phyloP scores from a whole-genome alignment of 1,284 basidiomycete genomes.

The Cutaneotrichosporon sp. region DNA sequence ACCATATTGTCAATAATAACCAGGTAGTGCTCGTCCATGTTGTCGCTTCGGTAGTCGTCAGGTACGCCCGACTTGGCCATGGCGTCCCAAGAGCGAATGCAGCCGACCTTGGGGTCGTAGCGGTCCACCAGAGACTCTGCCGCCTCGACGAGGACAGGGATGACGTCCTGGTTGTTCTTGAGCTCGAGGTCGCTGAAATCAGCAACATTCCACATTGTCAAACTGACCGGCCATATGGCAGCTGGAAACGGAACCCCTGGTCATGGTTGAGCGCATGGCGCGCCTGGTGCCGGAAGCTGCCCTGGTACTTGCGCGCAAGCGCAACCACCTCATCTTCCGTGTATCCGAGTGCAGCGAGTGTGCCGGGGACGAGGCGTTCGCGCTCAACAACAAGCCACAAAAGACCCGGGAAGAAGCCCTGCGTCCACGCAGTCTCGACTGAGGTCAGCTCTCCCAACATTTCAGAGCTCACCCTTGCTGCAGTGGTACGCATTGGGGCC shows the following conservation, averaged over 20 bases:
- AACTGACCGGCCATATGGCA: slow-evolving; percentile 26
- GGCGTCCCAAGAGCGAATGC: slow-evolving; percentile 35
- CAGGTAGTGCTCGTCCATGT: slow-evolving; percentile 36
- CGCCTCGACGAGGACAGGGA: slow-evolving; percentile 33
- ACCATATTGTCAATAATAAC: slow-evolving; percentile 45
- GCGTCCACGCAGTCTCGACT: slow-evolving; percentile 33
- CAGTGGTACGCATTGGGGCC: slow-evolving; percentile 31
- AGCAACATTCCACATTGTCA: background rate
- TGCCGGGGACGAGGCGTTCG: slow-evolving; percentile 17
- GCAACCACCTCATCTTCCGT: slow-evolving; percentile 23
- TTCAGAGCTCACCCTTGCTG: slow-evolving; percentile 22
- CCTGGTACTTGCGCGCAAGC: slow-evolving; percentile 32
- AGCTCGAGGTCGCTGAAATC: slow-evolving; percentile 27
- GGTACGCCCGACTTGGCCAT: slow-evolving; percentile 20
- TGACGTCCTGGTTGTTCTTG: slow-evolving; percentile 26
- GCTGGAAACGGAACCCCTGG: slow-evolving; percentile 41
- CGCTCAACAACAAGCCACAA: slow-evolving; percentile 37
- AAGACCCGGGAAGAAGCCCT: slow-evolving; percentile 39
- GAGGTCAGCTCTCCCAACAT: background rate
- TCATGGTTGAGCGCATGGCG: slow-evolving; percentile 34
- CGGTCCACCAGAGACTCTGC: slow-evolving; percentile 34
- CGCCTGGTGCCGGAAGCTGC: slow-evolving; percentile 23
- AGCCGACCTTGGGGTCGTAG: slow-evolving; percentile 28
- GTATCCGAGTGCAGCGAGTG: slow-evolving; percentile 18
- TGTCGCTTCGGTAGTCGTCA: slow-evolving; percentile 25